Base-by-base conservation (phyloP, 2,329 filamentous ascomycete genomes). In the Massarina eburnea region DNA sequence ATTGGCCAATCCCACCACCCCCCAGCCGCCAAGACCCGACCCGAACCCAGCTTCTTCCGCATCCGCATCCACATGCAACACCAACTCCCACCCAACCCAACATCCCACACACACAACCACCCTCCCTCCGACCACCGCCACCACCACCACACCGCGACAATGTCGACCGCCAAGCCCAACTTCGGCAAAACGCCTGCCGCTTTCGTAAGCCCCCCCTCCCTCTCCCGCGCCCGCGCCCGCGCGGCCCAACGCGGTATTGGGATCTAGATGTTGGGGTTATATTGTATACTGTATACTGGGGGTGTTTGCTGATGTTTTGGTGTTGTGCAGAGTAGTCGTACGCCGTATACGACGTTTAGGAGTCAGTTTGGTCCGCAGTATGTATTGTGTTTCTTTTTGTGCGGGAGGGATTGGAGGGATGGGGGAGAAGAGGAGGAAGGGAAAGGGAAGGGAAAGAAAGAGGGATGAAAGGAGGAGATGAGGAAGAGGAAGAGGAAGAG, bases 281-380 rank as follows among this genome's bases (percentile, higher is more conserved):
- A n/a, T n/a, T n/a, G n/a, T n/a, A n/a, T n/a, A n/a, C n/a, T n/a
- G n/a, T n/a, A n/a, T n/a, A n/a, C 17, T 10, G 37, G 40, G 34
- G 24, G 36, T 15, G 19, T 39, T 35, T 26, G 60, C 62, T 64
- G 49, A 64, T 38, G 1, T 3, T 4, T n/a, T 26, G 34, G 1
- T 3, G 6, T n/a, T 26, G 34, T n/a, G 17, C 39, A 66, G 62
- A 59, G 56, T 52, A 53, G 57, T 50, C 64, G 72, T 18, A 64
- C 62, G 43, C 59, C 60, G 26, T 76, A 76, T 68, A 68, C 75
- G 63, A 73, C 76, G 50, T 82, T 80, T 70, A 69, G 74, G 68
- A 81, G 78, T 65, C 77, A 76, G 45, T 82, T 78, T 62, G 80
- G 77, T 44, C 81, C 81, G 50, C 76, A 80, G 80, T 84, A 75